These are phyloP conservation scores for Maudiozyma saulgeensis DNA, from an alignment of 805 yeast genomes.

Conservation along the genomic window DNA sequence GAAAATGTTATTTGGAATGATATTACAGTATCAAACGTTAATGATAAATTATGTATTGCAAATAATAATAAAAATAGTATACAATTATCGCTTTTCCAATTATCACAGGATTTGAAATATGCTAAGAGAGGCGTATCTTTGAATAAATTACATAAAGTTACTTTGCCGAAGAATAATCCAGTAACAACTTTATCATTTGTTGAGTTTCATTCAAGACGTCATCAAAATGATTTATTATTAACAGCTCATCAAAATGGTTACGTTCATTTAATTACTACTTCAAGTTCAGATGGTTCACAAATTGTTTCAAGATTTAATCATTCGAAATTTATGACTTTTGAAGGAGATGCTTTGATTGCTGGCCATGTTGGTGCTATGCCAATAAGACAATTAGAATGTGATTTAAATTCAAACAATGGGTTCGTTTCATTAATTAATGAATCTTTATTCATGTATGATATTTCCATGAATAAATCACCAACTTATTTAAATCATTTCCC, in stretches of 20 bases:
- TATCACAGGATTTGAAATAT: conserved; percentile 2
- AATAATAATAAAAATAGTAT: conserved; percentile 11
- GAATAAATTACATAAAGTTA: conserved; percentile 15
- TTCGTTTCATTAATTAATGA: conserved; percentile 58
- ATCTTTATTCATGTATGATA: conserved; percentile 70
- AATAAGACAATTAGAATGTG: conserved; percentile 14
- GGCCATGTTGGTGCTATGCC: conserved; percentile 3
- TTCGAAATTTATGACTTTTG: conserved; percentile 42
- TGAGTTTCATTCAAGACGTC: conserved; percentile 1
- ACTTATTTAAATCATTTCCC: conserved; percentile 17
- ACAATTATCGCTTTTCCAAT: conserved; percentile 14
- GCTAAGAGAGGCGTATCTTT: conserved; percentile 4
- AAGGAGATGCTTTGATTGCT: background rate
- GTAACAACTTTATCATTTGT: conserved; percentile 8
- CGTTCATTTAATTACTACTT: conserved; percentile 57
- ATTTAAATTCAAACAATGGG: conserved; percentile 19
- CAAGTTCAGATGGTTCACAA: conserved; percentile 47
- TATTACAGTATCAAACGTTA: conserved; percentile 7
- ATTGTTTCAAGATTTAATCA: conserved; percentile 75
- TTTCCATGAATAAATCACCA: conserved; percentile 35
- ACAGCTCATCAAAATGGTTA: conserved; percentile 73
- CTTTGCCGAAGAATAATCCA: conserved; percentile 15
- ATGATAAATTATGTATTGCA: conserved; percentile 8
- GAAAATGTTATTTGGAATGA: background rate
- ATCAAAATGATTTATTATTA: conserved; percentile 28